Percentiles rank a stretch among this genome's conserved stretches.
Conservation (phyloP, 305 asterid species). For the Rubia peregrina region DNA sequence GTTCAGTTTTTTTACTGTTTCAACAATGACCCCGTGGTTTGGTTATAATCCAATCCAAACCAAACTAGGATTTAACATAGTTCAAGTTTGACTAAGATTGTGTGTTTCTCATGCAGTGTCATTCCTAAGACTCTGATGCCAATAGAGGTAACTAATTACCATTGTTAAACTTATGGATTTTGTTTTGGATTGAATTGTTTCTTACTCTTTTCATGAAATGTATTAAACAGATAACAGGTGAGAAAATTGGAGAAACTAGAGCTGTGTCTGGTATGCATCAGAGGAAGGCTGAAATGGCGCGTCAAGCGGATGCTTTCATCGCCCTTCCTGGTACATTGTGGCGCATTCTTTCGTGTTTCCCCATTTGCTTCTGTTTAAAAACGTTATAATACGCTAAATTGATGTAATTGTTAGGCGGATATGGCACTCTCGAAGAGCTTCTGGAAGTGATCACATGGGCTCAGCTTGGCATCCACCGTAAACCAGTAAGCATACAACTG, state of each 20-base stretch:
- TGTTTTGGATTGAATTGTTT: not conserved
- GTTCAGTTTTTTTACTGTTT: not conserved
- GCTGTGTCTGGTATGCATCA: constrained; percentile 90
- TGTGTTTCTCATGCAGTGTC: constrained; percentile 35
- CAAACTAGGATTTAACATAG: not conserved
- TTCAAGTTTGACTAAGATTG: not conserved
- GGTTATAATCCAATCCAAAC: not conserved
- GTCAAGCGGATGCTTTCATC: constrained; percentile 88
- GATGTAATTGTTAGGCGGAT: constrained; percentile 52
- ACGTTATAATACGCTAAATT: not conserved
- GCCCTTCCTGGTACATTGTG: constrained; percentile 72
- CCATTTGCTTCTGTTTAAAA: not conserved
- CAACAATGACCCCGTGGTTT: not conserved
- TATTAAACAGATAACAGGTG: constrained; percentile 57
- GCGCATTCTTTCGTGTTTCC: not conserved
- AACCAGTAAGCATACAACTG: constrained; percentile 53
- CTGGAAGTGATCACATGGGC: constrained; percentile 98
- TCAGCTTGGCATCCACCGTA: constrained; percentile 87
- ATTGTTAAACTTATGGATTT: not conserved
- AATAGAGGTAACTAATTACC: constrained; percentile 35
- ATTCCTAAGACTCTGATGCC: constrained; percentile 67
- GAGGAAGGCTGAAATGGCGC: constrained; percentile 94
- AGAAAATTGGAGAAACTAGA: constrained; percentile 67
- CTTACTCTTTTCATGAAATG: not conserved
- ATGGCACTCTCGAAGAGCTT: constrained; percentile 95